A percentile compares a stretch with the other conserved stretches of the same genome.
These are phyloP conservation scores for Tetrahymena borealis DNA, from an alignment of 73 alveolate species.

Conservation along the genomic window DNA sequence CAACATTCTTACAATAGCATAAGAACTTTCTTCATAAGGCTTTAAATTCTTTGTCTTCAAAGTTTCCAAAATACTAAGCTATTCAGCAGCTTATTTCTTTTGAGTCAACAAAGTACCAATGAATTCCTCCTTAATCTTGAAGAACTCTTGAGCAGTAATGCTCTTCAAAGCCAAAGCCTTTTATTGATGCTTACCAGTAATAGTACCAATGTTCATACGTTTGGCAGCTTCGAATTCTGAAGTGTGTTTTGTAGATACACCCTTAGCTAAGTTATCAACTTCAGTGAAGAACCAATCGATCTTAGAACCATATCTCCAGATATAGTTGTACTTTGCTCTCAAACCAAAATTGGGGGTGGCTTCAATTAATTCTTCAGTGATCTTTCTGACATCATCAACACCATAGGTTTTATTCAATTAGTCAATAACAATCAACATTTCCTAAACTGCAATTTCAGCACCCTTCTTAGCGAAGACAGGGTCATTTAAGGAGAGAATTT, in stretches of 20 bases:
- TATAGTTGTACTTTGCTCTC: constrained; percentile 29
- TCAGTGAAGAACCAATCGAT: constrained; percentile 14
- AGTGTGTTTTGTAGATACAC: constrained; percentile 9
- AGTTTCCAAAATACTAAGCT: neutral
- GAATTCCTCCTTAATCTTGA: constrained; percentile 10
- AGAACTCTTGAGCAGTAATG: constrained; percentile 3
- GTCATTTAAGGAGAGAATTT: neutral
- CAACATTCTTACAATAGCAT: neutral
- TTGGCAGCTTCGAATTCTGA: constrained; percentile 28
- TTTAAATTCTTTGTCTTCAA: neutral
- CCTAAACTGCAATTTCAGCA: neutral
- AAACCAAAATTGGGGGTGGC: constrained; percentile 1
- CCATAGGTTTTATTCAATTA: constrained; percentile 3
- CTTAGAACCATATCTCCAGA: constrained; percentile 30
- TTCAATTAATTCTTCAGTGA: constrained; percentile 9
- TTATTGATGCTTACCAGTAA: constrained; percentile 21
- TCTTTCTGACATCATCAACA: neutral
- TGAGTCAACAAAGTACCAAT: neutral
- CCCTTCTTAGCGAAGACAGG: neutral
- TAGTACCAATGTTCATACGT: constrained; percentile 28
- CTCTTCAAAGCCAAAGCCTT: constrained; percentile 34
- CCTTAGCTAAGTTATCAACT: neutral
- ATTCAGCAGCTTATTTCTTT: neutral
- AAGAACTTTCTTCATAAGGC: neutral
- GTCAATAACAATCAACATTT: constrained; percentile 5